phyloP scores from a whole-genome alignment of 2,329 filamentous ascomycete genomes.

The Alternaria arborescens region DNA sequence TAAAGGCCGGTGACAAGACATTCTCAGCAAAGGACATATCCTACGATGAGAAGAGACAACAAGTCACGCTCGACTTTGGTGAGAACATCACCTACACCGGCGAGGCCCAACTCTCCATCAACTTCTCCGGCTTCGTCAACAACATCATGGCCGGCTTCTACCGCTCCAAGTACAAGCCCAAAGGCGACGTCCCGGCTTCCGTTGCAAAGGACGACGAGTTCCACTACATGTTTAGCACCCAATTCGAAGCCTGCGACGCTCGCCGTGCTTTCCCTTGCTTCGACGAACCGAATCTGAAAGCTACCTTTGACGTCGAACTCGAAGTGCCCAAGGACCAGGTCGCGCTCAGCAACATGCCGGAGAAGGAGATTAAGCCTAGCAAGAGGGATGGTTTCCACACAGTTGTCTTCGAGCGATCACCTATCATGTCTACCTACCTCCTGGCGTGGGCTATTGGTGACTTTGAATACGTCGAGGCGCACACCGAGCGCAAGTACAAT shows the following conservation, averaged over 20 bases:
- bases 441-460: constrained; percentile 96
- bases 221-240: constrained; percentile 83
- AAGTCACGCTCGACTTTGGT: constrained; percentile 79
- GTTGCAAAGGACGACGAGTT: constrained; percentile 76
- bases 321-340: constrained; percentile 89
- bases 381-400: constrained; percentile 75
- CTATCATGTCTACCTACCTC: constrained; percentile 95
- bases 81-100: constrained; percentile 73
- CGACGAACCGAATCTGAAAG: constrained; percentile 96
- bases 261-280: constrained; percentile 96
- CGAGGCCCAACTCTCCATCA: constrained; percentile 72
- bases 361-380: constrained; percentile 77
- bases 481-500: constrained; percentile 88
- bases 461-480: constrained; percentile 94
- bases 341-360: constrained; percentile 94
- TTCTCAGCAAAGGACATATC: constrained; percentile 72
- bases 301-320: constrained; percentile 92
- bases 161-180: constrained; percentile 90
- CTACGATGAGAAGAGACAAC: constrained; percentile 85
- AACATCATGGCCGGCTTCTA: constrained; percentile 91
- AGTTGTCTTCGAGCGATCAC: constrained; percentile 89
- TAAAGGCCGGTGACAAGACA: constrained; percentile 66
- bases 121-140: constrained; percentile 84
- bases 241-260: constrained; percentile 97
- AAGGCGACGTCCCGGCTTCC: constrained; percentile 73